phyloP scores from a whole-genome alignment of 2,329 filamentous ascomycete genomes.

The Cladosporium sp. region DNA sequence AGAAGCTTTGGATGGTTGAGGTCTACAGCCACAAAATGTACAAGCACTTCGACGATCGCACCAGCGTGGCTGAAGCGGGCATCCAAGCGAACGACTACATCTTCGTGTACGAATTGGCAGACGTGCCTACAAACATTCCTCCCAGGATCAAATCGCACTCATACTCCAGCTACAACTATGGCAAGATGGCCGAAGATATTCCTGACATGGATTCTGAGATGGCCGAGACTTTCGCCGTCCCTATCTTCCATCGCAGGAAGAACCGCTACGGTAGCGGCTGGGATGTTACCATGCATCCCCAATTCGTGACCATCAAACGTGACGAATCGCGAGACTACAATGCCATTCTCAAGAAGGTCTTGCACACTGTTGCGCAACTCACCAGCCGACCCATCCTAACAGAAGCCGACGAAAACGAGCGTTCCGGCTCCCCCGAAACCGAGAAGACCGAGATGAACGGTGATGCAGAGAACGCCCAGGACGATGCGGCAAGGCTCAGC shows the following conservation, averaged over 20 bases:
- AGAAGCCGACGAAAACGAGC: slow-evolving; percentile 35
- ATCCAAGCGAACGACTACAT: slow-evolving; percentile 62
- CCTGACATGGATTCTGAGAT: slow-evolving; percentile 56
- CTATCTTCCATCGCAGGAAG: slow-evolving; percentile 59
- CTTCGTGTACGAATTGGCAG: slow-evolving; percentile 73
- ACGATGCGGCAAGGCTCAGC: slow-evolving; percentile 55
- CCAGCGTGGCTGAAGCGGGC: slow-evolving; percentile 63
- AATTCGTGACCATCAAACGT: slow-evolving; percentile 71
- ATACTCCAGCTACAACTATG: slow-evolving; percentile 36
- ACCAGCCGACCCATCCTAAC: slow-evolving; percentile 66
- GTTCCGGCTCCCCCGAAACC: background rate
- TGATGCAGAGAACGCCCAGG: slow-evolving; percentile 50
- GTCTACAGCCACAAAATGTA: slow-evolving; percentile 82
- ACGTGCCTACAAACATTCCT: slow-evolving; percentile 72
- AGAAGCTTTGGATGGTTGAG: slow-evolving; percentile 73
- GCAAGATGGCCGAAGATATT: slow-evolving; percentile 41
- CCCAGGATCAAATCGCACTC: slow-evolving; percentile 48
- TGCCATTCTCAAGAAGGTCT: slow-evolving; percentile 71
- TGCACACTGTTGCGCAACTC: slow-evolving; percentile 70
- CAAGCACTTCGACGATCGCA: slow-evolving; percentile 72
- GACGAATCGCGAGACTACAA: slow-evolving; percentile 69
- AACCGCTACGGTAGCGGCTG: slow-evolving; percentile 30
- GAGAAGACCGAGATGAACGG: slow-evolving; percentile 12
- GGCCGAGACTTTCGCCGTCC: slow-evolving; percentile 65
- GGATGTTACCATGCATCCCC: slow-evolving; percentile 23